phyloP scores from a whole-genome alignment of 176 grass and related monocot genomes.

The Carex scoparia region DNA sequence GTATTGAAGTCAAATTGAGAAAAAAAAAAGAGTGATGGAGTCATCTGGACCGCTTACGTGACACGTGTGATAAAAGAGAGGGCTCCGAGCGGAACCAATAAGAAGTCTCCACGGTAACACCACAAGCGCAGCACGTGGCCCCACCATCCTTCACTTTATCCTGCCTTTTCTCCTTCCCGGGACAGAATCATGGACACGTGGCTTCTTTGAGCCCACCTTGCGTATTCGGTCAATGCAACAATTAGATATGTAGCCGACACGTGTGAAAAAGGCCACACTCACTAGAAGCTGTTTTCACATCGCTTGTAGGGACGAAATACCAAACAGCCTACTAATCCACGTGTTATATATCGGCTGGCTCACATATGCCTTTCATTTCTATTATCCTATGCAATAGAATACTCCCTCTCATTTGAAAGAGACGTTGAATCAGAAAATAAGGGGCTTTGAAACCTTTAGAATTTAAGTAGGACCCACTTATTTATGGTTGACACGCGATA shows the following conservation, averaged over 20 bases:
- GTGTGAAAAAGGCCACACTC: neutral
- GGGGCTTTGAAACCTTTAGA: neutral
- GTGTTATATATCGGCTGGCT: neutral
- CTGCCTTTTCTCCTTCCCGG: neutral
- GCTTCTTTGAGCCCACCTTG: neutral
- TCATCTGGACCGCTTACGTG: neutral
- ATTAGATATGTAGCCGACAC: neutral
- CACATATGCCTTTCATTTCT: neutral
- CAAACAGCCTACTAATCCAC: neutral
- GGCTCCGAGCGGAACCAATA: neutral
- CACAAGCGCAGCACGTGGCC: neutral
- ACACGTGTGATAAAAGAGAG: neutral
- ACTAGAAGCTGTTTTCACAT: neutral
- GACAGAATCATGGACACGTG: constrained; percentile 1
- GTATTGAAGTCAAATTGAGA: neutral
- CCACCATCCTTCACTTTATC: constrained; percentile 9
- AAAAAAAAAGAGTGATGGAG: neutral
- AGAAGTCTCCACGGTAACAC: neutral
- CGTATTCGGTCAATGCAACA: neutral
- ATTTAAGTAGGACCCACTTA: neutral
- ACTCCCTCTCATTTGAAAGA: neutral
- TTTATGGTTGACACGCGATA: neutral
- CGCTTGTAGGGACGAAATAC: neutral
- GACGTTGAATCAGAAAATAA: neutral
- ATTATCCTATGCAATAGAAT: neutral